Conservation (phyloP, 1,284 basidiomycete species). For the Exobasidium cylindrosporum region DNA sequence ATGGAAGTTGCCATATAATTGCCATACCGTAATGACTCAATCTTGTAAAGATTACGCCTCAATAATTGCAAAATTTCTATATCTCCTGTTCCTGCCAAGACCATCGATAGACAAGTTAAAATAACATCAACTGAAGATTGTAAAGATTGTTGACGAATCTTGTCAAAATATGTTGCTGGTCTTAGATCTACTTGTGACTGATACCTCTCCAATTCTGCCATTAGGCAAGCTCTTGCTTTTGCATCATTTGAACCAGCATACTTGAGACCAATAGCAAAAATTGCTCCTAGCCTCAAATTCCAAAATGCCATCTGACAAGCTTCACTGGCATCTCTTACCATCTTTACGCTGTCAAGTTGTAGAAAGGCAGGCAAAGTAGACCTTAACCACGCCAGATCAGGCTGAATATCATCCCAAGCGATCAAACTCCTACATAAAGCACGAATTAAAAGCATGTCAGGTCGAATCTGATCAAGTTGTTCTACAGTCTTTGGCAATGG, state of each 20-base stretch:
- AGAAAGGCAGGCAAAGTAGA: slow-evolving; percentile 72
- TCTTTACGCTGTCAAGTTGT: slow-evolving; percentile 51
- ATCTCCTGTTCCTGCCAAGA: slow-evolving; percentile 96
- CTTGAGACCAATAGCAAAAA: slow-evolving; percentile 86
- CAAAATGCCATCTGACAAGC: slow-evolving; percentile 39
- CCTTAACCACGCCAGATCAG: slow-evolving; percentile 74
- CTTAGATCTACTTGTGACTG: slow-evolving; percentile 56
- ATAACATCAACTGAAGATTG: slow-evolving; percentile 83
- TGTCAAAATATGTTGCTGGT: slow-evolving; percentile 9
- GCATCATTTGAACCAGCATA: slow-evolving; percentile 67
- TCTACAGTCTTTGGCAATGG: slow-evolving; percentile 75
- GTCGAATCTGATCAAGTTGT: slow-evolving; percentile 78
- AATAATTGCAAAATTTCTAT: slow-evolving; percentile 83
- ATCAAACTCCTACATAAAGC: slow-evolving; percentile 77
- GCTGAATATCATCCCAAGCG: slow-evolving; percentile 76
- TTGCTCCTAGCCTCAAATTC: slow-evolving; percentile 67
- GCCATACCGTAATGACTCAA: slow-evolving; percentile 64
- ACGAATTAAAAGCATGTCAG: slow-evolving; percentile 78
- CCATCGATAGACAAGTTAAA: slow-evolving; percentile 77
- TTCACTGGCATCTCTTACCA: slow-evolving; percentile 62
- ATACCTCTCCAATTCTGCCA: slow-evolving; percentile 75
- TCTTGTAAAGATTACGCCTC: slow-evolving; percentile 63
- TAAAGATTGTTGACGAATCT: slow-evolving; percentile 67
- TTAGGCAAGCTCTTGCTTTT: slow-evolving; percentile 76
- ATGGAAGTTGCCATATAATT: slow-evolving; percentile 87